These are phyloP conservation scores for Pleurotus pulmonarius DNA, from an alignment of 768 basidiomycete species.

Conservation along the genomic window DNA sequence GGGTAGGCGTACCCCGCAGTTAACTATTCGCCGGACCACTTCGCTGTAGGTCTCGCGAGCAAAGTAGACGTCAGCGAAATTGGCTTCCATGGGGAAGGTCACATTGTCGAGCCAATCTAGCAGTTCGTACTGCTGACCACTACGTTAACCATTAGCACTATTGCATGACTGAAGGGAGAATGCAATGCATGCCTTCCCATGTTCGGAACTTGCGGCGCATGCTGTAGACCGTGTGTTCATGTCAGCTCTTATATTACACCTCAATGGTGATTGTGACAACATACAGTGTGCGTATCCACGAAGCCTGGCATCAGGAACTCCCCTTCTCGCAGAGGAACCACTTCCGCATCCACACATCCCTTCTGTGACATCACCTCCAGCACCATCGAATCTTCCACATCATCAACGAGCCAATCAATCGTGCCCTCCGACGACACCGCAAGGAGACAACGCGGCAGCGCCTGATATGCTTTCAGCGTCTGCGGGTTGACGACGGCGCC, in stretches of 20 bases:
- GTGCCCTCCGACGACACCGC: conserved; percentile 44
- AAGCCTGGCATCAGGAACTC: conserved; percentile 86
- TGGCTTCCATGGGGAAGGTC: conserved; percentile 86
- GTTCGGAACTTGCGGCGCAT: conserved; percentile 80
- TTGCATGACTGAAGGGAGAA: background rate
- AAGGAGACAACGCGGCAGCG: conserved; percentile 44
- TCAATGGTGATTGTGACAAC: conserved; percentile 17
- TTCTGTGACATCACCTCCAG: conserved; percentile 48
- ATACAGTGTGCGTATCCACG: conserved; percentile 88
- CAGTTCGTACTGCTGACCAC: conserved; percentile 83
- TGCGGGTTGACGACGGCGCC: conserved; percentile 48
- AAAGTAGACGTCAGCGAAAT: conserved; percentile 66
- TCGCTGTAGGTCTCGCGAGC: conserved; percentile 65
- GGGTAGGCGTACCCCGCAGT: conserved; percentile 61
- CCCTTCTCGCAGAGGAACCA: conserved; percentile 41
- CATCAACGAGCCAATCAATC: conserved; percentile 69
- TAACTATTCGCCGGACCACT: conserved; percentile 69
- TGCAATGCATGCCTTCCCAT: conserved; percentile 50
- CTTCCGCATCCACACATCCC: conserved; percentile 41
- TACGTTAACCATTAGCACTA: conserved; percentile 21
- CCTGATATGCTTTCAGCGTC: conserved; percentile 28
- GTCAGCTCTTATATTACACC: background rate
- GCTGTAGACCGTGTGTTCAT: conserved; percentile 33
- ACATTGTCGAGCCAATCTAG: conserved; percentile 83
- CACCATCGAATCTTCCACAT: conserved; percentile 45